Evolutionary conservation across 345 rosid species (phyloP).

Genomic region (Camelina laxa): DNA sequence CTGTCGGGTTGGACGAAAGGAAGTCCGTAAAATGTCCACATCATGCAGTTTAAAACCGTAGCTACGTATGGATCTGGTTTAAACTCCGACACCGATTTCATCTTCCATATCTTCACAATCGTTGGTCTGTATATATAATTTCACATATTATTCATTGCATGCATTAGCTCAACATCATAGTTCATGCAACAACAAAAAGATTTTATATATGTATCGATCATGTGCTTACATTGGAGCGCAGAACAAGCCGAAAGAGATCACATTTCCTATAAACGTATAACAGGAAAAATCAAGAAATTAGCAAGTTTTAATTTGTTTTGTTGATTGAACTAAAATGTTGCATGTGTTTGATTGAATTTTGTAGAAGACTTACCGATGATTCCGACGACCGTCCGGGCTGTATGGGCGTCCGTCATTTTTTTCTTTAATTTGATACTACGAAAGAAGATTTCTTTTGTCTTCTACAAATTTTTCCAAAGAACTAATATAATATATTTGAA

Average conservation of each 20-base stretch:
- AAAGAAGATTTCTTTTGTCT: conserved; percentile 12
- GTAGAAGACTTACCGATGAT: conserved; percentile 54
- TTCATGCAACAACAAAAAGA: not conserved
- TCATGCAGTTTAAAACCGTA: conserved; percentile 64
- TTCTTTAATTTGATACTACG: not conserved
- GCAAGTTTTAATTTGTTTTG: not conserved
- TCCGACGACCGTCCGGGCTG: conserved; percentile 58
- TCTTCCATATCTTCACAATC: conserved; percentile 53
- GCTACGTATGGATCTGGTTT: conserved; percentile 80
- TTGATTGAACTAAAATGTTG: not conserved
- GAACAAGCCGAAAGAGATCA: conserved; percentile 70
- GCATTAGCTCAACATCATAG: not conserved
- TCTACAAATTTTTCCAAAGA: conserved; percentile 26
- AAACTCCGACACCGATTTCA: conserved; percentile 57
- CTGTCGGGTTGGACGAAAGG: conserved; percentile 71
- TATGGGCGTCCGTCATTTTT: conserved; percentile 37
- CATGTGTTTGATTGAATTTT: not conserved
- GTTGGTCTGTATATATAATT: conserved; percentile 60
- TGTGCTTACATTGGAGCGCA: conserved; percentile 71
- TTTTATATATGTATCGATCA: not conserved
- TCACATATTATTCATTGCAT: conserved; percentile 27
- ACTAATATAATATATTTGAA: not conserved
- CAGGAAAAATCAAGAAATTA: not conserved
- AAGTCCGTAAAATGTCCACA: conserved; percentile 78
- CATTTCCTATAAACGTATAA: conserved; percentile 63